Evolutionary conservation across 2,329 filamentous ascomycete genomes (phyloP).

Genomic region (Hortaea werneckii): DNA sequence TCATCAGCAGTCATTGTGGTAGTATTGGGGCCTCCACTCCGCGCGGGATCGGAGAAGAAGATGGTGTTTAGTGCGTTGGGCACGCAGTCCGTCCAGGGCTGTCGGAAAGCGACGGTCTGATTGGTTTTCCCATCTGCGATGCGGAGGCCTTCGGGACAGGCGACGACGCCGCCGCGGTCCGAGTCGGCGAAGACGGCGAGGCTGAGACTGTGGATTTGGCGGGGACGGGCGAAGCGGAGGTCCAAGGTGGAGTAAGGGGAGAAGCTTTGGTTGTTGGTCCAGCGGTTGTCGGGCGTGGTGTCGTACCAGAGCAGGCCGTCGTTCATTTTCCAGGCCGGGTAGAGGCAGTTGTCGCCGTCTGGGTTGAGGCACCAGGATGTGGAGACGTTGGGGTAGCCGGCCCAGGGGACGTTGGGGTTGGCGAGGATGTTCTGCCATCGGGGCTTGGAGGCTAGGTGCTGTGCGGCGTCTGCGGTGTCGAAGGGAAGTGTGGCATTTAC

Average conservation of each 20-base stretch:
- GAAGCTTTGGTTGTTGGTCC: slow-evolving; percentile 17
- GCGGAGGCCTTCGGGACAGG: slow-evolving; percentile 14
- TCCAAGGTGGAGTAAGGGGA: slow-evolving; percentile 11
- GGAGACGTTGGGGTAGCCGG: slow-evolving; percentile 21
- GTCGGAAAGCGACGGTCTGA: slow-evolving; percentile 5
- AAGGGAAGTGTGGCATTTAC: slow-evolving; percentile 15
- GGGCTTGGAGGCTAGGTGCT: slow-evolving; percentile 11
- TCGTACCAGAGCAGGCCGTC: slow-evolving; percentile 36
- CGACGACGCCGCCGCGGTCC: slow-evolving; percentile 25
- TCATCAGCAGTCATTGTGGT: slow-evolving; percentile 1
- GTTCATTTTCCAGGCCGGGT: slow-evolving; percentile 23
- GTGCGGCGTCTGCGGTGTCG: slow-evolving; percentile 8
- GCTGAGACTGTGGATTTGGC: slow-evolving; percentile 10
- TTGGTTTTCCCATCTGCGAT: slow-evolving; percentile 5
- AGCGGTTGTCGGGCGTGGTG: slow-evolving; percentile 27
- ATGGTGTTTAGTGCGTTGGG: slow-evolving; percentile 11
- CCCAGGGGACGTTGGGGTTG: slow-evolving; percentile 22
- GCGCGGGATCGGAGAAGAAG: slow-evolving; percentile 11
- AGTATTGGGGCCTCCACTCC: not conserved
- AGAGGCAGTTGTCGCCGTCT: slow-evolving; percentile 16
- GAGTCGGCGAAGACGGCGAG: slow-evolving; percentile 26
- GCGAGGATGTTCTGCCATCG: slow-evolving; percentile 32
- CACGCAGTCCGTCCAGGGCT: slow-evolving; percentile 10
- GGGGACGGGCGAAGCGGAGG: slow-evolving; percentile 10
- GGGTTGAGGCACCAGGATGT: slow-evolving; percentile 26